These are phyloP conservation scores for Trapa incisa DNA, from an alignment of 345 rosid genomes.

Conservation along the genomic window DNA sequence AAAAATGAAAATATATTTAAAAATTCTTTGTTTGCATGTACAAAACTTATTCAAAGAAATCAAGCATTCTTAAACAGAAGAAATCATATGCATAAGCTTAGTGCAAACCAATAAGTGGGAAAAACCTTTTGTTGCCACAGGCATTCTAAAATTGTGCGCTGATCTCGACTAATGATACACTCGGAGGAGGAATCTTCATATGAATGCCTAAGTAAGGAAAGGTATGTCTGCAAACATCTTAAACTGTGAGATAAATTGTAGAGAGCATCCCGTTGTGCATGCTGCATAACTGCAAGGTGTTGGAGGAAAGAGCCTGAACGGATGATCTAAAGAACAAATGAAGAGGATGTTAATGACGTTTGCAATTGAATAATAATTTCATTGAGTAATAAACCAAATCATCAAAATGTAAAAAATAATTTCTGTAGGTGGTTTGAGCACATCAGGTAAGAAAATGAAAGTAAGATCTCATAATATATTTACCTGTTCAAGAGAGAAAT, in stretches of 20 bases:
- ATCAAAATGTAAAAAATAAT: neutral
- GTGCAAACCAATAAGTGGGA: neutral
- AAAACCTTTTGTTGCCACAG: slow-evolving; percentile 79
- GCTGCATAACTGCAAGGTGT: slow-evolving; percentile 71
- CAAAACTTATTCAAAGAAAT: neutral
- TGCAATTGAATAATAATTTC: neutral
- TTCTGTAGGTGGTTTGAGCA: neutral
- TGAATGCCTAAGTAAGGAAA: slow-evolving; percentile 28
- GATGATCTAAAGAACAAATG: slow-evolving; percentile 36
- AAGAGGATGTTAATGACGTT: neutral
- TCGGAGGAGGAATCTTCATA: slow-evolving; percentile 21
- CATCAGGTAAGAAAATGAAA: neutral
- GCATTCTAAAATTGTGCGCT: slow-evolving; percentile 35
- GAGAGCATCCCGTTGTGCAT: slow-evolving; percentile 51
- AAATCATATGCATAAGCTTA: neutral
- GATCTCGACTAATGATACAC: slow-evolving; percentile 39
- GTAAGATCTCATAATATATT: neutral
- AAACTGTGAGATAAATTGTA: slow-evolving; percentile 44
- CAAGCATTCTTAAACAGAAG: neutral
- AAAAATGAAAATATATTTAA: neutral
- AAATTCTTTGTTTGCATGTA: neutral
- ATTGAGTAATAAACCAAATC: neutral
- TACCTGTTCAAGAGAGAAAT: slow-evolving; percentile 79
- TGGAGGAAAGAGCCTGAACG: slow-evolving; percentile 62
- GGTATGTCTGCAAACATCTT: slow-evolving; percentile 30